phyloP scores from a whole-genome alignment of 306 rosid genomes.

The Senna siamea region DNA sequence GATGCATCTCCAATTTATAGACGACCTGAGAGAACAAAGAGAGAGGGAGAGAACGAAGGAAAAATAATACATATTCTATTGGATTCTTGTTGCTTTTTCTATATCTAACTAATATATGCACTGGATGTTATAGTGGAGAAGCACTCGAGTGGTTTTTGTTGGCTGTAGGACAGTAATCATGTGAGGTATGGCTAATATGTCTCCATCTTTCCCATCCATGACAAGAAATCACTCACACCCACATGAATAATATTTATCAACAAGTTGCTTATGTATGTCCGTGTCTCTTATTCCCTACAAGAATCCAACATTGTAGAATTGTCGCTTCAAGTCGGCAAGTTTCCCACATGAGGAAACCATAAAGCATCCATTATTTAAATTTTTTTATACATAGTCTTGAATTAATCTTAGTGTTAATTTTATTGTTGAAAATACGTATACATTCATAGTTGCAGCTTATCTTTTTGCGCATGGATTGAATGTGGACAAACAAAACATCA shows the following conservation, averaged over 20 bases:
- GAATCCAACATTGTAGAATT: conserved; percentile 5
- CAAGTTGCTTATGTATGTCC: background rate
- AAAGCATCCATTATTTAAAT: background rate
- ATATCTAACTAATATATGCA: conserved; percentile 42
- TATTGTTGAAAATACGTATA: too few relatives aligned
- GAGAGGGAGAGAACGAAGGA: background rate
- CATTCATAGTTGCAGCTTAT: conserved; percentile 6
- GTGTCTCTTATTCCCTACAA: conserved; percentile 3
- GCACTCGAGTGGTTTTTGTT: conserved; percentile 51
- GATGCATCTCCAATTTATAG: conserved; percentile 59
- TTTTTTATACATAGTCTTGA: too few relatives aligned
- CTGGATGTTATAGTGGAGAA: conserved; percentile 57
- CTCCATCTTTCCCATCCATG: conserved; percentile 46
- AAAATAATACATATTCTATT: background rate
- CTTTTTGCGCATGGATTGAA: conserved; percentile 27
- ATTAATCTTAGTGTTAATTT: too few relatives aligned
- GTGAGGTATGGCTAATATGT: conserved; percentile 51
- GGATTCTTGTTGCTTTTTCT: background rate
- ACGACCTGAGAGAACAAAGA: background rate
- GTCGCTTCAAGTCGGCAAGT: conserved; percentile 13
- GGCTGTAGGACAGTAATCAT: conserved; percentile 45
- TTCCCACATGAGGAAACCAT: background rate
- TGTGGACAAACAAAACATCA: conserved; percentile 10
- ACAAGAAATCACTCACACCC: conserved; percentile 55
- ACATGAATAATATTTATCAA: conserved; percentile 4